Base-by-base conservation (phyloP, 352 stramenopile species). In the Globisporangium parvum region DNA sequence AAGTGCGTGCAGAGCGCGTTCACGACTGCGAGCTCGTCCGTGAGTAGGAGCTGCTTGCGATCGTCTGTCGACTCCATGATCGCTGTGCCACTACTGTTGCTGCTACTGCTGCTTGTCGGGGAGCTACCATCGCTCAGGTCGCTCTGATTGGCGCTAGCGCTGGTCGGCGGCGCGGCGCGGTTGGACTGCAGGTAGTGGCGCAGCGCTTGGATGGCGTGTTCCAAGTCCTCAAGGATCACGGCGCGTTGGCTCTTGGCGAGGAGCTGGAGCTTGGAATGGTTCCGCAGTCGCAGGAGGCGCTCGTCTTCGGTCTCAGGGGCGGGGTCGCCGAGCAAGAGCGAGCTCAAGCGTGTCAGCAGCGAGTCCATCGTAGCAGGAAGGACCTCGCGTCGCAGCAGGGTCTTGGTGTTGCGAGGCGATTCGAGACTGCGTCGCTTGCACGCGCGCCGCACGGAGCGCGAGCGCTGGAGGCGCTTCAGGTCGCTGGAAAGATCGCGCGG, bases 61-160 rank as follows among this genome's bases (percentile, higher is more conserved):
- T 92, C 82, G 58, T 91, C 81, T 2, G 71, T 87, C 62, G 77
- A 87, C 55, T 84, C 73, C 82, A 91, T 91, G 53, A 88, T 75
- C 2, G 68, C 70, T 10, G 70, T 62, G 47, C 47, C 10, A 15
- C 28, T 23, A 1, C 48, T 73, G 64, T 26, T 15, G 6, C 33
- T 41, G 26, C 28, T 23, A 1, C 48, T 73, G 64, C 35, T 15
- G 6, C 33, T 40, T 61, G 54, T 69, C 63, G 24, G 47, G 28
- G 44, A 48, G 31, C 57, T 64, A 24, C 47, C 69, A 39, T 44
- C 65, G 20, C 28, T 69, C 51, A 23, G 21, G 59, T n/a, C 53
- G 23, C 46, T 47, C 15, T n/a, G 51, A 45, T 12, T 26, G 17
- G 8, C 24, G 31, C 18, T 23, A 39, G 51, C 20, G 46, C 57